A percentile compares a stretch with the other conserved stretches of the same genome.
phyloP scores from a whole-genome alignment of 1,139 yeast species.

The Yamadazyma diospyri region DNA sequence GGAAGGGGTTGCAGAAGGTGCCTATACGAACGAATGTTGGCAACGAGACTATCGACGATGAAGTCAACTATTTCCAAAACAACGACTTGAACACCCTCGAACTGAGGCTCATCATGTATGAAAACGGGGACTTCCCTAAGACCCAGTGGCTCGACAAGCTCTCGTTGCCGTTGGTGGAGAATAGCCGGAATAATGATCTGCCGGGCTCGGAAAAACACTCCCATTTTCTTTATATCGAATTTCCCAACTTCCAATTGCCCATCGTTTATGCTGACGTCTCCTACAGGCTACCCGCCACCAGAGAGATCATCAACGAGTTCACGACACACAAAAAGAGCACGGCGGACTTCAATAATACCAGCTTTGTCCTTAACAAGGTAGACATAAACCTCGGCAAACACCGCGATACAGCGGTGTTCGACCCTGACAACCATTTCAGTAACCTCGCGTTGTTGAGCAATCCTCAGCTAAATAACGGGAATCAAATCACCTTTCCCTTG shows the following conservation, averaged over 20 bases:
- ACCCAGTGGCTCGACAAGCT: constrained; percentile 77
- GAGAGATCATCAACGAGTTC: constrained; percentile 10
- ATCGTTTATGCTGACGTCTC: constrained; percentile 68
- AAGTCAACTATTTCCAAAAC: constrained; percentile 22
- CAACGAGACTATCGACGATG: constrained; percentile 4
- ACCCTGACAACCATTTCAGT: constrained; percentile 34
- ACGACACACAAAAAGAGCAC: constrained; percentile 7
- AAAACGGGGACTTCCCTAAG: constrained; percentile 60
- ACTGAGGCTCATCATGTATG: constrained; percentile 56
- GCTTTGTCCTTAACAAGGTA: constrained; percentile 31
- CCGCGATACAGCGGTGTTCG: constrained; percentile 22
- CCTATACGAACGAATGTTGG: constrained; percentile 16
- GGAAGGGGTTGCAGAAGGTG: constrained; percentile 40
- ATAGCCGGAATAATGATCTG: constrained; percentile 38
- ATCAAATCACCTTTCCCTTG: constrained; percentile 3
- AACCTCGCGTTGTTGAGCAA: constrained; percentile 10
- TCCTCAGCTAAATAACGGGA: constrained; percentile 2
- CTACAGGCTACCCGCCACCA: constrained; percentile 18
- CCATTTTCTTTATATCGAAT: constrained; percentile 61
- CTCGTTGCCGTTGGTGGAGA: constrained; percentile 47
- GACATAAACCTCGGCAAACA: constrained; percentile 27
- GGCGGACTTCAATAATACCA: constrained; percentile 17
- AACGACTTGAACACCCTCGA: constrained; percentile 41
- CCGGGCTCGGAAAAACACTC: constrained; percentile 10
- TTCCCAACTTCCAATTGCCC: constrained; percentile 77